Percentiles rank a stretch among this genome's conserved stretches.
Conservation (phyloP, 352 stramenopile species). For the Phytophthora pistaciae region DNA sequence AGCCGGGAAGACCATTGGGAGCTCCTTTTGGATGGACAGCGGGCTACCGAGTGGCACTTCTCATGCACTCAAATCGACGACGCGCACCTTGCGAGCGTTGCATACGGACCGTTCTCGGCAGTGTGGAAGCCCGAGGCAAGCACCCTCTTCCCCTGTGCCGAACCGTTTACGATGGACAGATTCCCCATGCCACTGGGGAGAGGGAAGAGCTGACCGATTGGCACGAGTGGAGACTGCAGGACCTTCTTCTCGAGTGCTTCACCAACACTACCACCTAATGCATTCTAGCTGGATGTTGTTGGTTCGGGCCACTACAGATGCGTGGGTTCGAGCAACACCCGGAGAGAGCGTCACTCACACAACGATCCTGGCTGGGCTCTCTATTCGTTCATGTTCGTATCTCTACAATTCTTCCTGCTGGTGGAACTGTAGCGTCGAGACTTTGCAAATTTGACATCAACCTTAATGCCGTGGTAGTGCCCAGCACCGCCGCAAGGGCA, state of each 20-base stretch:
- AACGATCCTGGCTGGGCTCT: too few relatives aligned
- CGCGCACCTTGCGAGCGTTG: slow-evolving; percentile 57
- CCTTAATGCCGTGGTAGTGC: too few relatives aligned
- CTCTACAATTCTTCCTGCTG: too few relatives aligned
- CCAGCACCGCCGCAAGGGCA: too few relatives aligned
- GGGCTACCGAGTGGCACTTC: slow-evolving; percentile 55
- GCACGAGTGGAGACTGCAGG: slow-evolving; percentile 31
- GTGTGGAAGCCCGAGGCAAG: slow-evolving; percentile 57
- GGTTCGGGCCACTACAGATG: too few relatives aligned
- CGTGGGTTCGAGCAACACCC: too few relatives aligned
- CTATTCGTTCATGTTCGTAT: too few relatives aligned
- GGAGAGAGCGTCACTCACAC: too few relatives aligned
- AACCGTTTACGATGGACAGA: background rate
- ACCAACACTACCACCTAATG: too few relatives aligned
- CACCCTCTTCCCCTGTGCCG: slow-evolving; percentile 44
- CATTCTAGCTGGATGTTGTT: background rate
- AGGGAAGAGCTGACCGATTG: slow-evolving; percentile 6
- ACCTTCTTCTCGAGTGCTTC: slow-evolving; percentile 12
- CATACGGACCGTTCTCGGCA: slow-evolving; percentile 47
- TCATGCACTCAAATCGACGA: slow-evolving; percentile 39
- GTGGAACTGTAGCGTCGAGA: too few relatives aligned
- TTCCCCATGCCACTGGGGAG: background rate
- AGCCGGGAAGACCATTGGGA: slow-evolving; percentile 36
- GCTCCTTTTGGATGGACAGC: slow-evolving; percentile 50
- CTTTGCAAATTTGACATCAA: too few relatives aligned